phyloP scores from a whole-genome alignment of 768 basidiomycete species.

The Phlebiopsis gigantea region DNA sequence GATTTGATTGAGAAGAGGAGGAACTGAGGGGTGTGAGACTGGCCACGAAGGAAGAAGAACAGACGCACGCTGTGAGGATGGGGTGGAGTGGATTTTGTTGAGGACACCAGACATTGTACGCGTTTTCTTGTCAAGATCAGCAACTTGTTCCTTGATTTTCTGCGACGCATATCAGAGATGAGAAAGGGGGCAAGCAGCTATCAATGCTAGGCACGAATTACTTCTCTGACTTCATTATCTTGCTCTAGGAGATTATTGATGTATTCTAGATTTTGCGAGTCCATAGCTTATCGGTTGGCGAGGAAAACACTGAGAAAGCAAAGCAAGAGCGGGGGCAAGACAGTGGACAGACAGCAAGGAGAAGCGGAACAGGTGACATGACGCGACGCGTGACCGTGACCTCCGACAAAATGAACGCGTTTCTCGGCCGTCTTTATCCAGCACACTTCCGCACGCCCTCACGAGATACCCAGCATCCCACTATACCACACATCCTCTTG shows the following conservation, averaged over 20 bases:
- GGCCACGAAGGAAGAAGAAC: background rate
- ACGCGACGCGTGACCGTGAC: constrained; percentile 9
- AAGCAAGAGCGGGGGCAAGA: background rate
- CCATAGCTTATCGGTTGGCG: constrained; percentile 36
- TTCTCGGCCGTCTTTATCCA: background rate
- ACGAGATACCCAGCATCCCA: background rate
- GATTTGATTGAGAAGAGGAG: constrained; percentile 51
- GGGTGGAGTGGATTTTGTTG: constrained; percentile 78
- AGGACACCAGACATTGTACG: constrained; percentile 69
- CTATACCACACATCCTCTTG: background rate
- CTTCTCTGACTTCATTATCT: constrained; percentile 64
- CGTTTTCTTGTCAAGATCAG: constrained; percentile 69
- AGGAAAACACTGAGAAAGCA: background rate
- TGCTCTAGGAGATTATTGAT: constrained; percentile 57
- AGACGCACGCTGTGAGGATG: constrained; percentile 47
- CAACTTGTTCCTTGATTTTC: constrained; percentile 79
- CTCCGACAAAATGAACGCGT: constrained; percentile 1
- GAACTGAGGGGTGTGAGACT: constrained; percentile 31
- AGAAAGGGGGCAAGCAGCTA: no score
- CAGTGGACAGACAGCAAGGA: background rate
- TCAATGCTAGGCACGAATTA: constrained; percentile 25
- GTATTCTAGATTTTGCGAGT: constrained; percentile 45
- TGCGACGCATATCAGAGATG: constrained; percentile 24
- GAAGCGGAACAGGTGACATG: background rate
- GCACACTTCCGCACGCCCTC: background rate